phyloP scores from a whole-genome alignment of 495 filamentous ascomycete species.

The Bombardia bombarda region DNA sequence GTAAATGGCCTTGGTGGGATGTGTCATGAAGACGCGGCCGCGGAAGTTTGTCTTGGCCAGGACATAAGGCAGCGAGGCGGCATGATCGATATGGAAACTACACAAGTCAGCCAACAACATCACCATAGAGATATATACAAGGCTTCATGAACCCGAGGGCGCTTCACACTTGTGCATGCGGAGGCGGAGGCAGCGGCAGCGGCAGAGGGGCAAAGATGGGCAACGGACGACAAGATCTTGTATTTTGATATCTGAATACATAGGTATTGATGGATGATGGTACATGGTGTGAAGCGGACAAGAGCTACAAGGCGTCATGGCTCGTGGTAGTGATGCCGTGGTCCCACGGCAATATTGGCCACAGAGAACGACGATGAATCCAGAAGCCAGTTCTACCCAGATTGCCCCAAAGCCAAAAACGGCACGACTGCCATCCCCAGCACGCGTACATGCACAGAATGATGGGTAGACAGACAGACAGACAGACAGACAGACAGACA shows the following conservation, averaged over 20 bases:
- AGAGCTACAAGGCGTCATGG: background rate
- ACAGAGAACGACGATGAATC: background rate
- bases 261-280: constrained; percentile 11
- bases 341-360: background rate
- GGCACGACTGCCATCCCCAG: background rate
- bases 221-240: constrained; percentile 21
- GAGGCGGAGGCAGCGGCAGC: constrained; percentile 11
- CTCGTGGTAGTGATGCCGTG: constrained; percentile 1
- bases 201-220: constrained; percentile 13
- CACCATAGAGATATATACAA: background rate
- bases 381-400: constrained; percentile 15
- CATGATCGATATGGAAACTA: constrained; percentile 97
- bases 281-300: constrained; percentile 18
- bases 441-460: background rate
- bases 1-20: constrained; percentile 98
- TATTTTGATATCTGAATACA: constrained; percentile 32
- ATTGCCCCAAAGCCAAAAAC: constrained; percentile 15
- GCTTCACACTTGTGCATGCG: constrained; percentile 3
- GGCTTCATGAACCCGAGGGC: constrained; percentile 4
- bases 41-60: constrained; percentile 96
- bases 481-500: background rate
- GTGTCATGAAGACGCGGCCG: constrained; percentile 96
- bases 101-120: constrained; percentile 18
- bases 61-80: constrained; percentile 91
- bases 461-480: background rate